Evolutionary conservation across 768 basidiomycete species (phyloP), one percentile per base, ranked within the genome.

Genomic region (Austroboletus eburneus): DNA sequence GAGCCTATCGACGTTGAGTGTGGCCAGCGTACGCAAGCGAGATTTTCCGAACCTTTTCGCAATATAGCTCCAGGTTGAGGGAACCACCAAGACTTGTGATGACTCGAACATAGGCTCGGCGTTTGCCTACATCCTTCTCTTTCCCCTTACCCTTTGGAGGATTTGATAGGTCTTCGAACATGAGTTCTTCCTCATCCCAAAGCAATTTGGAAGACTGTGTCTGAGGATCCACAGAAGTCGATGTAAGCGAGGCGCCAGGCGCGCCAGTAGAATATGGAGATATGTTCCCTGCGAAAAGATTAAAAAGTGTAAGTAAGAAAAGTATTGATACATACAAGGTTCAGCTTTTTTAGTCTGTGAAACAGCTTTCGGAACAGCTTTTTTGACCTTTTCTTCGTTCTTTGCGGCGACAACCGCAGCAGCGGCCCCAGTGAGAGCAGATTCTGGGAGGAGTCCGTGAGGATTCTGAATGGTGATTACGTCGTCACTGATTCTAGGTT

Each of bases 101-200:
- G 23, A 99, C 85, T n/a, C 94, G 87, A 38, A 92, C 91, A 66
- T 98, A 99, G 2, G 91, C 95, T 45, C 94, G 83, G 36, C 87
- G 81, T 61, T 90, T 91, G 10, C 91, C 86, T 17, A 93, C 75
- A 52, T 95, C 91, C 61, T 94, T 95, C 61, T 94, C 93, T 66
- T 97, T 98, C 2, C 84, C 85, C 66, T 91, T 91, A 1, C 87
- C 84, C 65, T 89, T 91, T 2, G 73, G 73, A 13, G 83, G 82
- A 48, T 85, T 85, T 12, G 83, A 75, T 55, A 99, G 83, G 27
- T 89, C 88, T 66, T 97, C 95, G 55, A 94, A 99, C 96, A 99
- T 99, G 14, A 94, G 72, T 63, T 98, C 95, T 68, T 99, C 96
- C 81, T 98, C 96, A 65, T 99, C 94, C 82, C 93, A 94, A n/a